phyloP scores from a whole-genome alignment of 1,284 basidiomycete species.

The Caloboletus firmus region DNA sequence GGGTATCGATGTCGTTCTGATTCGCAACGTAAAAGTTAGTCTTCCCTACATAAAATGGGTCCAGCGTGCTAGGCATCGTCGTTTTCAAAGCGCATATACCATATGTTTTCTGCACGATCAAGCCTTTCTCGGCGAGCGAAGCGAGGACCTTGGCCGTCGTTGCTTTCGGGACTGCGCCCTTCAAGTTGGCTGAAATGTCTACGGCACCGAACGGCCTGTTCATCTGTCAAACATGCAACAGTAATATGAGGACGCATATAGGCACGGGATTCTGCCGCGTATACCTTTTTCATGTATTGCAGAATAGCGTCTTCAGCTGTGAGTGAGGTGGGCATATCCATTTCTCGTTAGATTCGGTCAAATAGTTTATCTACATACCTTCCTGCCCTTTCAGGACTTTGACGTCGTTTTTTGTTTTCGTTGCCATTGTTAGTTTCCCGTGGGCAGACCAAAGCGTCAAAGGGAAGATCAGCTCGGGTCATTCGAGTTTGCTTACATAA shows the following conservation, averaged over 20 bases:
- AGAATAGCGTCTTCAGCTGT: constrained; percentile 71
- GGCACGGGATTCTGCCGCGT: neutral
- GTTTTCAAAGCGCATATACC: constrained; percentile 46
- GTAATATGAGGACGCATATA: constrained; percentile 2
- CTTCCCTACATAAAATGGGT: constrained; percentile 55
- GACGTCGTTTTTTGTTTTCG: constrained; percentile 51
- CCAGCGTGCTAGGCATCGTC: neutral
- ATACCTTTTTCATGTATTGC: constrained; percentile 70
- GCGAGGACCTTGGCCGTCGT: constrained; percentile 80
- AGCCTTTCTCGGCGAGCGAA: constrained; percentile 73
- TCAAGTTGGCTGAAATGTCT: constrained; percentile 85
- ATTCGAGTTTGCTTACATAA: no score
- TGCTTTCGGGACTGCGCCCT: constrained; percentile 80
- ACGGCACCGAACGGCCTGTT: constrained; percentile 78
- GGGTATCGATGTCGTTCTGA: constrained; percentile 61
- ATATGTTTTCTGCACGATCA: constrained; percentile 73
- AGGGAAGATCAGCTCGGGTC: no score
- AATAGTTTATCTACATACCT: constrained; percentile 38
- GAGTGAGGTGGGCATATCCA: neutral
- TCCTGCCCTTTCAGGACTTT: constrained; percentile 70
- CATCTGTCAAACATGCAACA: constrained; percentile 48
- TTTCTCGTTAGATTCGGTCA: neutral
- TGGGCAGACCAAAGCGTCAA: neutral
- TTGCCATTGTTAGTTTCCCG: constrained; percentile 28
- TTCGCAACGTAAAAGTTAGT: constrained; percentile 81